Percentiles rank a stretch among this genome's conserved stretches.
phyloP scores from a whole-genome alignment of 352 stramenopile species.

The Phytophthora sansomeana region DNA sequence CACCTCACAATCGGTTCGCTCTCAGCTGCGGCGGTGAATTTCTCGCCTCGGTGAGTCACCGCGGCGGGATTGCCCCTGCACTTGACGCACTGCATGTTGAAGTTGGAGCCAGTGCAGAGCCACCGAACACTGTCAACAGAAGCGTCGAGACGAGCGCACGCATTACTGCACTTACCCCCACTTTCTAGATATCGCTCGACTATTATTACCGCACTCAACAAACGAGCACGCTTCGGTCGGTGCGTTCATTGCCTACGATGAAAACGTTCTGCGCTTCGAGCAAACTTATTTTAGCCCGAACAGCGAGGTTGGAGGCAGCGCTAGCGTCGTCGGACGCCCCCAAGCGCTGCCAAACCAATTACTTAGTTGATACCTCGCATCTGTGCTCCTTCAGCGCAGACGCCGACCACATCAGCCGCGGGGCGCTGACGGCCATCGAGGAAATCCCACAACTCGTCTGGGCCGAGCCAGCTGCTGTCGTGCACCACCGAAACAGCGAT shows the following conservation, averaged over 20 bases:
- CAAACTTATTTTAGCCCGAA: not conserved
- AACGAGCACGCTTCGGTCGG: too few relatives aligned
- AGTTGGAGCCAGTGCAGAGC: constrained; percentile 24
- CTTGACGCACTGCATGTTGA: constrained; percentile 22
- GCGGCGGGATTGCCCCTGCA: not conserved
- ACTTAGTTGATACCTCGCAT: constrained; percentile 2
- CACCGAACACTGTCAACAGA: constrained; percentile 23
- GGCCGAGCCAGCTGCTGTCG: constrained; percentile 25
- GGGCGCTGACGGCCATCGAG: constrained; percentile 10
- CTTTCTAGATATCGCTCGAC: too few relatives aligned
- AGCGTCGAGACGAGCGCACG: not conserved
- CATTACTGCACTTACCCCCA: too few relatives aligned
- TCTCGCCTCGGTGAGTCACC: not conserved
- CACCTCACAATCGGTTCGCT: not conserved
- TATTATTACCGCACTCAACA: too few relatives aligned
- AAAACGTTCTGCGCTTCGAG: constrained; percentile 13
- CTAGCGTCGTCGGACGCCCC: constrained; percentile 10
- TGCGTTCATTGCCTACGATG: too few relatives aligned
- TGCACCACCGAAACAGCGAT: constrained; percentile 27
- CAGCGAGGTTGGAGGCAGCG: too few relatives aligned
- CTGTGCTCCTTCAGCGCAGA: constrained; percentile 1
- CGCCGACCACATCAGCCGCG: constrained; percentile 19
- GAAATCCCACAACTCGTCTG: constrained; percentile 31
- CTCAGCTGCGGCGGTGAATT: not conserved
- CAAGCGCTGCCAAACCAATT: constrained; percentile 9